phyloP scores from a whole-genome alignment of 495 filamentous ascomycete species.

The Penicillium fimorum region DNA sequence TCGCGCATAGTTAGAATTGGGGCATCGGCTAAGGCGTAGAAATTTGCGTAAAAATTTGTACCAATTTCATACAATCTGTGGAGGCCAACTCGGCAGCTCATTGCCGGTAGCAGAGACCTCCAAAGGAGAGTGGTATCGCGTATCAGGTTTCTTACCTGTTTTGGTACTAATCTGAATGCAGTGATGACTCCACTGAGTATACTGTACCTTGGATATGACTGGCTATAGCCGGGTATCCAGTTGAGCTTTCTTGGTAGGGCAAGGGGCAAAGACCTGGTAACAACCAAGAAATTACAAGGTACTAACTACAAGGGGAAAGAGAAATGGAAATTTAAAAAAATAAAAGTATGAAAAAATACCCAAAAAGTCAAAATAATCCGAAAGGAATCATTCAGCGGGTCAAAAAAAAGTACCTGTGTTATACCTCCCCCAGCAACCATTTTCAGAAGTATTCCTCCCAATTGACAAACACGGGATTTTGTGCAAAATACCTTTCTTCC shows the following conservation, averaged over 20 bases:
- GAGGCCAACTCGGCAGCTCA: slow-evolving; percentile 13
- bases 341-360: background rate
- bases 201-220: slow-evolving; percentile 5
- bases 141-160: background rate
- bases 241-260: slow-evolving; percentile 10
- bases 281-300: slow-evolving; percentile 1
- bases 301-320: background rate
- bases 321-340: slow-evolving; percentile 6
- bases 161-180: slow-evolving; percentile 4
- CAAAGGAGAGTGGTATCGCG: slow-evolving; percentile 1
- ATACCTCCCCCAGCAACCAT: slow-evolving; percentile 13
- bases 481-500: slow-evolving; percentile 10
- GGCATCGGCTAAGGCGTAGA: slow-evolving; percentile 17
- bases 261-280: slow-evolving; percentile 17
- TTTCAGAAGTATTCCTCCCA: slow-evolving; percentile 12
- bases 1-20: slow-evolving; percentile 30
- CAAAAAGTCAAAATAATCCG: slow-evolving; percentile 3
- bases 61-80: slow-evolving; percentile 5
- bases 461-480: slow-evolving; percentile 10
- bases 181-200: background rate
- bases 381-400: slow-evolving; percentile 8
- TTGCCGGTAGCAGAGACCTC: slow-evolving; percentile 10
- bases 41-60: slow-evolving; percentile 1
- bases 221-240: slow-evolving; percentile 8
- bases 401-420: background rate